Evolutionary conservation across 257 asterid genomes (phyloP), one percentile per base, ranked within the genome.

Genomic region (Solanum sejunctum): DNA sequence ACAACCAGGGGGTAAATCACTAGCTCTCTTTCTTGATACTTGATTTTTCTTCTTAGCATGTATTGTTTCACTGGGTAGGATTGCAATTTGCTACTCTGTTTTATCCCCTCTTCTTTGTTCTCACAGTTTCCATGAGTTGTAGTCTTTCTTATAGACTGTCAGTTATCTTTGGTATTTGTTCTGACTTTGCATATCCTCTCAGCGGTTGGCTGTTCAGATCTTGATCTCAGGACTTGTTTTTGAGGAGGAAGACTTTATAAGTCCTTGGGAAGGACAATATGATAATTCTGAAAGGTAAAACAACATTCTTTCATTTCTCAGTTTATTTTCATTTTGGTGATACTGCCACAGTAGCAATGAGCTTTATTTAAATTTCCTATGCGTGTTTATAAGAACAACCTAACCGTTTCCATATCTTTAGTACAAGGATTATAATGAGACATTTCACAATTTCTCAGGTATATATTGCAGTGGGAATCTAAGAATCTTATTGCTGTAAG

Each of bases 131-230:
- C 41, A 66, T 54, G 61, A 49, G 41, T 49, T 63, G 12, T 60
- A 45, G 71, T 64, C 80, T 83, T 13, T 70, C 36, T 13, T 12
- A 28, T 36, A 56, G 57, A 51, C 47, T 45, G 32, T 32, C 12
- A 23, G 39, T 72, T 71, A 67, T 71, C 58, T 54, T 51, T 18
- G 16, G 16, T 45, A 28, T 69, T 36, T 55, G 43, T 32, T 16
- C 55, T 45, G 13, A 77, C 70, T 28, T 84, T 69, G 21, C 72
- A 47, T 83, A 11, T 85, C 71, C 85, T 83, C 67, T 88, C 97
- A 96, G 99, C 89, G 98, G 66, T 85, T 95, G 84, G 99, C 93
- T 51, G 99, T 96, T 88, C 98, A 93, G 92, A 96, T 96, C 86
- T 89, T 93, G 85, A 89, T 96, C 83, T 90, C 98, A 7, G 99